Evolutionary conservation across 2,329 filamentous ascomycete species (phyloP).

Genomic region (Apiospora saccharicola): DNA sequence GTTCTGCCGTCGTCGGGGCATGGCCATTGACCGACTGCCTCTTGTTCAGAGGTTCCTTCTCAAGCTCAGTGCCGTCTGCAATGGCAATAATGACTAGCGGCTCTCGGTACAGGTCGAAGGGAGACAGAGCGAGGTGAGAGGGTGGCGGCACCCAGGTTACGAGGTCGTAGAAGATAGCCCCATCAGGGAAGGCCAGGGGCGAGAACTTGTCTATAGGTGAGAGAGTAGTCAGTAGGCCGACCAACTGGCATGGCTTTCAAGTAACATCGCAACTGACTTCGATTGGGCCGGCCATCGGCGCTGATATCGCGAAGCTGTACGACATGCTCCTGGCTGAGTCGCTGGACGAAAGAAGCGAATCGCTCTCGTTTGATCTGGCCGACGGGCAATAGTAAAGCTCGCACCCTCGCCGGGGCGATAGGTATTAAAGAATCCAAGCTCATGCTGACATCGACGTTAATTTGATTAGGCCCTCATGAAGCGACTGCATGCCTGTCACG

Average conservation of each 20-base stretch:
- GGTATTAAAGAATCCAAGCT: slow-evolving; percentile 88
- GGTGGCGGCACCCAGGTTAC: slow-evolving; percentile 80
- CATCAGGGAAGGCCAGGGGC: slow-evolving; percentile 84
- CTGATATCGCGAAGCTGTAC: slow-evolving; percentile 87
- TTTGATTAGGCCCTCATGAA: slow-evolving; percentile 10
- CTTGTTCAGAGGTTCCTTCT: slow-evolving; percentile 60
- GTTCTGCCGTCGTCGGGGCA: slow-evolving; percentile 59
- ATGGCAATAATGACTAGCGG: slow-evolving; percentile 84
- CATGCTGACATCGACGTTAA: slow-evolving; percentile 68
- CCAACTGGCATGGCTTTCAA: background rate
- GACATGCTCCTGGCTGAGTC: slow-evolving; percentile 80
- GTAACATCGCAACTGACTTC: slow-evolving; percentile 67
- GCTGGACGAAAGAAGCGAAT: slow-evolving; percentile 80
- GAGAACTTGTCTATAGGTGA: slow-evolving; percentile 82
- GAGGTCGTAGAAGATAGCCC: slow-evolving; percentile 88
- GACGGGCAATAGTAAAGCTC: slow-evolving; percentile 84
- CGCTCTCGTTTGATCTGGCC: slow-evolving; percentile 84
- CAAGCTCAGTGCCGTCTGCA: slow-evolving; percentile 79
- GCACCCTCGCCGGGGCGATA: slow-evolving; percentile 89
- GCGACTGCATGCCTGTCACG: slow-evolving; percentile 24
- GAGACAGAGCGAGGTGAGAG: slow-evolving; percentile 80
- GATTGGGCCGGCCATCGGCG: slow-evolving; percentile 82
- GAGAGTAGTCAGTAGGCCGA: slow-evolving; percentile 13
- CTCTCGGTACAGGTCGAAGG: slow-evolving; percentile 91
- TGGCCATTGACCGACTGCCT: slow-evolving; percentile 60